Base-by-base conservation (phyloP, 768 basidiomycete species). In the Mycena polygramma region DNA sequence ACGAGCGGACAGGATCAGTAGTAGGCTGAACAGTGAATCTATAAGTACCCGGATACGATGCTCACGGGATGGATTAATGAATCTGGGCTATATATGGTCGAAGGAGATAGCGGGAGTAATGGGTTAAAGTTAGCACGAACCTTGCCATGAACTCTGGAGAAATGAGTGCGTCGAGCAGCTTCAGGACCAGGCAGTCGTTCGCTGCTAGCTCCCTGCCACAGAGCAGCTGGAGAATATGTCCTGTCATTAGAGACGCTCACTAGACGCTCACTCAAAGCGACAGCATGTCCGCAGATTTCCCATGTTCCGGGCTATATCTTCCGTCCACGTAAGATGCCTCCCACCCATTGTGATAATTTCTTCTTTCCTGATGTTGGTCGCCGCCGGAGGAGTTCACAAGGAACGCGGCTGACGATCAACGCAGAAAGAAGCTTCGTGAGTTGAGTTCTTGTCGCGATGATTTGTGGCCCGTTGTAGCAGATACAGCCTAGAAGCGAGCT, bases 1-100 rank as follows among this genome's bases (percentile, higher is more conserved):
- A 60, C 64, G 30, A 60, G 52, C 46, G 30, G 49, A 62, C 53
- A 37, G 52, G 43, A 49, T 68, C 67, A 60, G 57, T 43, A 41
- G 3, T 10, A 35, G 9, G 26, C 17, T 8, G 51, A 24, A 41
- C 36, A 24, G 52, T 7, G 43, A 26, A n/a, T 41, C 36, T 66
- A 57, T 66, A 66, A 49, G 65, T 58, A 66, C 43, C 64, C 36
- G 57, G 37, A 49, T 48, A 24, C 15, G 2, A 15, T 30, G 35
- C 53, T 20, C 54, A 35, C 36, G 52, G 17, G 7, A 15, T 14
- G 45, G 17, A 14, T 17, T 46, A 41, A 41, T 11, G 15, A 41
- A 41, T 41, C 41, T 41, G 41, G 41, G 15, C 15, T 15, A 41
- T 41, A 41, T 41, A 30, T 30, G 30, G 30, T 30, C 15, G 14